Conservation (phyloP, 495 filamentous ascomycete genomes). For the Oleoguttula mirabilis region DNA sequence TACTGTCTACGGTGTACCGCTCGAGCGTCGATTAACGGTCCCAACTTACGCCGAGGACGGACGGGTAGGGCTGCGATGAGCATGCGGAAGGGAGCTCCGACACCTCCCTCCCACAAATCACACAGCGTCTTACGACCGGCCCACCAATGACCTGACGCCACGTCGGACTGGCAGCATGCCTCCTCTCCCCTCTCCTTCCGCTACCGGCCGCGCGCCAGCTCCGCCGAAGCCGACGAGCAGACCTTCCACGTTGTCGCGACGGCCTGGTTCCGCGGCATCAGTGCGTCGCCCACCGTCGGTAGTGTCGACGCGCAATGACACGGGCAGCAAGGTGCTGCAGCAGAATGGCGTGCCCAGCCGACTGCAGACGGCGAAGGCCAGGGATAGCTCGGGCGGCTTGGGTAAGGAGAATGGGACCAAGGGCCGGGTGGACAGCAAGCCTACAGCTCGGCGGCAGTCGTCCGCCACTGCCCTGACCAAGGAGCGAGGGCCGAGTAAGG, state of each 20-base stretch:
- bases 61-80: too few species aligned
- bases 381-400: neutral
- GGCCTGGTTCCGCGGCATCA: slow-evolving; percentile 5
- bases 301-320: neutral
- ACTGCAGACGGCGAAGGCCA: neutral
- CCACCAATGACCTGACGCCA: too few species aligned
- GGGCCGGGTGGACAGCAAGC: neutral
- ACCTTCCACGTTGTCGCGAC: neutral
- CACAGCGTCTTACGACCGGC: too few species aligned
- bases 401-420: slow-evolving; percentile 11
- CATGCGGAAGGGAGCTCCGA: too few species aligned
- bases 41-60: too few species aligned
- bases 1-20: too few species aligned
- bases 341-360: neutral
- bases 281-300: neutral
- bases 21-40: too few species aligned
- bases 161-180: too few species aligned
- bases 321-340: neutral
- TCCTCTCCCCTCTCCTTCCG: neutral
- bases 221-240: neutral
- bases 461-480: neutral
- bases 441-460: slow-evolving; percentile 7
- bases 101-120: too few species aligned
- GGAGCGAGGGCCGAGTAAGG: slow-evolving; percentile 19
- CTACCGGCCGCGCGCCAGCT: neutral